Base-by-base conservation (phyloP, 2,329 filamentous ascomycete species). In the Intubia oerlemansii region DNA sequence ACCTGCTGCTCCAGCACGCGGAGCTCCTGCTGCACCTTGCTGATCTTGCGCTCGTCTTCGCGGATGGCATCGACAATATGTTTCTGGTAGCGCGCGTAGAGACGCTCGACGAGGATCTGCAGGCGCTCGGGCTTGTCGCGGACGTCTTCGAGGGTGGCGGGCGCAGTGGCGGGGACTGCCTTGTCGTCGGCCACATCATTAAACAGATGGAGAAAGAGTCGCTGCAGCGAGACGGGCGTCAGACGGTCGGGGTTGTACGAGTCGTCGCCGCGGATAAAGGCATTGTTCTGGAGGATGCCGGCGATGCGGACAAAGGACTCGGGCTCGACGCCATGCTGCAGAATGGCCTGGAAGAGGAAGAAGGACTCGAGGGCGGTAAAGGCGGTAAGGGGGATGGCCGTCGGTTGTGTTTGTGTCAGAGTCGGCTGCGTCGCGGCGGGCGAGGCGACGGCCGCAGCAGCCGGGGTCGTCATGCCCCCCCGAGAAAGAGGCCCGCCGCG, bases 61-160 rank as follows among this genome's bases (percentile, higher is more conserved):
- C 64, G 59, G 34, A 93, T 78, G 41, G 74, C 63, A 32, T 57
- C 54, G n/a, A 81, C 61, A 27, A 74, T 57, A 24, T 72, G 56
- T 25, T 75, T 66, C 37, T 71, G 64, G 46, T 90, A 93, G 36
- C 66, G 62, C 10, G 65, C 60, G 44, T 88, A 90, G 2, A 92
- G 58, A 37, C 73, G 68, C 32, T 73, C 59, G 27, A 90, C 64
- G 25, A 92, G 52, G 2, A 90, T 57, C 37, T 75, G 67, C 28
- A 75, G 66, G 17, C 62, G 48, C 46, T 81, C 61, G 17, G 81
- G 52, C 10, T 31, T 1, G 66, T 67, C 10, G 71, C 66, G 33
- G 71, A 45, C 7, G 76, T 68, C 34, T 61, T 70, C 7, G 75
- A 69, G 34, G 19, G 19, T 21, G 8, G 8, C n/a, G 19, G 8